A percentile compares a stretch with the other conserved stretches of the same genome.
phyloP scores from a whole-genome alignment of 257 asterid genomes.

The Penstemon barbatus region DNA sequence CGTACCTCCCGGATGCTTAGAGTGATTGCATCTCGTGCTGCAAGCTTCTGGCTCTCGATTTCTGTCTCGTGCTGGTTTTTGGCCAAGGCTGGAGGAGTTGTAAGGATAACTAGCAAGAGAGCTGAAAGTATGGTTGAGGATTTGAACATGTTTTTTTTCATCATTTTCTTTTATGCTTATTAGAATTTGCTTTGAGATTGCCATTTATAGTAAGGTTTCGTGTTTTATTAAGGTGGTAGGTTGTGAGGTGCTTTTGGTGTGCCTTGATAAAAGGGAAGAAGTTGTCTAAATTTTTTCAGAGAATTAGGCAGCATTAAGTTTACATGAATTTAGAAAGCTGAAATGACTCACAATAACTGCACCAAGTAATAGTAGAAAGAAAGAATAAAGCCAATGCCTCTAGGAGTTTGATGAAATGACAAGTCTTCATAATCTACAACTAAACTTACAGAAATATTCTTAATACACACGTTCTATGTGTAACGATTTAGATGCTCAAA shows the following conservation, averaged over 20 bases:
- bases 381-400: not conserved
- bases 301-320: conserved; percentile 1
- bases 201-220: conserved; percentile 19
- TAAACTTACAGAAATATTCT: not conserved
- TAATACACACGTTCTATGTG: conserved; percentile 1
- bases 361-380: not conserved
- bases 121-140: conserved; percentile 14
- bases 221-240: not conserved
- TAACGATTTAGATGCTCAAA: not conserved
- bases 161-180: not conserved
- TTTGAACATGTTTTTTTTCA: conserved; percentile 1
- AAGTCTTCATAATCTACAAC: not conserved
- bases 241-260: conserved; percentile 31
- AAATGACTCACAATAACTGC: conserved; percentile 6
- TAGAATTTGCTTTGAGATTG: not conserved
- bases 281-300: not conserved
- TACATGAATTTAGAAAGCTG: not conserved
- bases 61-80: not conserved
- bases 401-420: not conserved
- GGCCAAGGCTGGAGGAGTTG: not conserved
- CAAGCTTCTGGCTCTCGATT: conserved; percentile 8
- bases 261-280: conserved; percentile 3
- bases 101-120: conserved; percentile 25
- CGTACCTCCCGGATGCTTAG: conserved; percentile 23
- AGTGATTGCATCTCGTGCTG: conserved; percentile 25